Conservation (phyloP, 73 alveolate species). For the Paramecium sexaurelia region DNA sequence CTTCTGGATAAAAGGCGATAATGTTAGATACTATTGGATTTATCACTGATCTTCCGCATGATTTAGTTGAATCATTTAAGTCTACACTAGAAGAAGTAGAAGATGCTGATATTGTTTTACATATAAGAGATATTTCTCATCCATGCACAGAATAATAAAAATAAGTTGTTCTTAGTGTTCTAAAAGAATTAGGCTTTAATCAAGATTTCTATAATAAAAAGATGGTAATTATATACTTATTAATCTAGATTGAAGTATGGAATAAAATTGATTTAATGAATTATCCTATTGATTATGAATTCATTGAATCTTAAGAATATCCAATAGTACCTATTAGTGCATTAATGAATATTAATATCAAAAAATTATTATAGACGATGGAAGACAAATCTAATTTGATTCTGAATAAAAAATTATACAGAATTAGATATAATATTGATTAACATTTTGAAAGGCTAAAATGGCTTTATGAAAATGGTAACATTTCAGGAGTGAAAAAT, state of each 20-base stretch:
- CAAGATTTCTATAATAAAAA: conserved; percentile 66
- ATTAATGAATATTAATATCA: conserved; percentile 45
- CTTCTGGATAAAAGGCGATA: conserved; percentile 73
- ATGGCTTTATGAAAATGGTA: conserved; percentile 68
- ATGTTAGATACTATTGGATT: conserved; percentile 89
- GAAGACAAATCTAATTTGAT: conserved; percentile 48
- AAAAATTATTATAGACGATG: conserved; percentile 39
- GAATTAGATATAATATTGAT: conserved; percentile 48
- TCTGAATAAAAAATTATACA: conserved; percentile 57
- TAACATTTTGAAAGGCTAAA: conserved; percentile 61
- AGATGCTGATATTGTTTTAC: conserved; percentile 85
- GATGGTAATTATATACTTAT: background rate
- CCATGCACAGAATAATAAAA: conserved; percentile 80
- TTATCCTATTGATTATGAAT: conserved; percentile 39
- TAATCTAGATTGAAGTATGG: conserved; percentile 86
- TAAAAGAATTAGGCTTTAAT: conserved; percentile 76
- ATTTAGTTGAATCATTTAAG: conserved; percentile 79
- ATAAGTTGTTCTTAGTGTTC: conserved; percentile 75
- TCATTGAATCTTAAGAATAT: conserved; percentile 53
- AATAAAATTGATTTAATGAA: conserved; percentile 83
- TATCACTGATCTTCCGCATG: conserved; percentile 87
- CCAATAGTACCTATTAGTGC: conserved; percentile 75
- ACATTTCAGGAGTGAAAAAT: conserved; percentile 59
- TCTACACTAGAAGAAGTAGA: conserved; percentile 83
- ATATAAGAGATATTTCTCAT: conserved; percentile 89